Evolutionary conservation across 140 eudicot species (phyloP), one percentile per base, ranked within the genome.

Genomic region (Cichorium intybus): DNA sequence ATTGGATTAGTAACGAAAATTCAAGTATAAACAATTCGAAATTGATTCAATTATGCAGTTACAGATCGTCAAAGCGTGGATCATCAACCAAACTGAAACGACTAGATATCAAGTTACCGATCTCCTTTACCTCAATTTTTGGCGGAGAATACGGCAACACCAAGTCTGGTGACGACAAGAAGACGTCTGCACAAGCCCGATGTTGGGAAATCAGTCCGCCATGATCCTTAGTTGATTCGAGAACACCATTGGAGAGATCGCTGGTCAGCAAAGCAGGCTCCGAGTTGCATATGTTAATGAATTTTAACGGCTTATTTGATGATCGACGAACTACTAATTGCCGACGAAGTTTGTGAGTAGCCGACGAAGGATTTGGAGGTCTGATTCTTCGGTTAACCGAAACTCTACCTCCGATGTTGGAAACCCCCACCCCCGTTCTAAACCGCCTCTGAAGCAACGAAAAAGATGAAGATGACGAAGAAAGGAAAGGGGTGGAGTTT

Each of bases 211-310:
- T 62, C 52, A 69, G 47, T 14, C 56, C 80, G 39, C 52, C 76
- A 35, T 29, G 43, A 29, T 67, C 77, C 27, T 69, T 73, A 39
- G 48, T 76, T 59, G 74, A 69, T 23, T 66, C 84, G 23, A 24
- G 61, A 24, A 24, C 41, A 3, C 41, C 31, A 5, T 60, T 26
- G 15, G 53, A 37, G 14, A 43, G 28, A 17, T 26, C 39, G 6
- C 17, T 8, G 29, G 35, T 60, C 60, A 17, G 46, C 53, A 88
- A 60, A 11, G 69, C 21, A 62, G 96, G 89, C 80, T 77, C 96
- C 68, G 93, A 88, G 18, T 82, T 80, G 79, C 85, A 73, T 46
- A 89, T 74, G 47, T 62, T 64, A 15, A 79, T 57, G 18, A 55
- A 14, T 23, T 67, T 69, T 34, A 56, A 43, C 12, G 70, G 70